phyloP scores from a whole-genome alignment of 306 rosid species.

The Cucumis hystrix region DNA sequence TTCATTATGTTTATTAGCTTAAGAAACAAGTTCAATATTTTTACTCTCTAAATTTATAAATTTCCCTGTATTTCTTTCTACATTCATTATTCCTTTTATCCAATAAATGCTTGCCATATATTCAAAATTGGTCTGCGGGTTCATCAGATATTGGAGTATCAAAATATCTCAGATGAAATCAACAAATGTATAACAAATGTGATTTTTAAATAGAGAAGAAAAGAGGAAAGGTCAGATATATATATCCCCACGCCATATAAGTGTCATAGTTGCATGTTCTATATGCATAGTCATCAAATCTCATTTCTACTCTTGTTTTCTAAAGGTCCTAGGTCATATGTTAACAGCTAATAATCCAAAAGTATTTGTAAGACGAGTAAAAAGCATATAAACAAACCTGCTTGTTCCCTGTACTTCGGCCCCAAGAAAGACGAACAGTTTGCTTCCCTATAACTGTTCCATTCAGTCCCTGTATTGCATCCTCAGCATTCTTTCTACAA shows the following conservation, averaged over 20 bases:
- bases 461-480: constrained; percentile 71
- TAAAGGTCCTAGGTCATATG: neutral
- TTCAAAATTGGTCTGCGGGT: neutral
- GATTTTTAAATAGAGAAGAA: neutral
- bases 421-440: constrained; percentile 98
- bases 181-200: neutral
- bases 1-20: neutral
- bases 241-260: neutral
- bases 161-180: neutral
- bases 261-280: neutral
- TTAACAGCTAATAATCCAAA: neutral
- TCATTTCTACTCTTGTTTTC: neutral
- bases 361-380: neutral
- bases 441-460: constrained; percentile 91
- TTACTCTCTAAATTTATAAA: neutral
- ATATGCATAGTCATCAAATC: neutral
- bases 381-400: constrained; percentile 40
- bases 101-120: neutral
- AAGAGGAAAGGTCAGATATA: neutral
- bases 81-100: neutral
- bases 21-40: neutral
- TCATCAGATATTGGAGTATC: neutral
- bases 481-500: constrained; percentile 91
- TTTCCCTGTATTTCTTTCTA: neutral
- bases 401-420: constrained; percentile 89